Evolutionary conservation across 2,329 filamentous ascomycete genomes (phyloP).

Genomic region (Aspergillaceae sp.): DNA sequence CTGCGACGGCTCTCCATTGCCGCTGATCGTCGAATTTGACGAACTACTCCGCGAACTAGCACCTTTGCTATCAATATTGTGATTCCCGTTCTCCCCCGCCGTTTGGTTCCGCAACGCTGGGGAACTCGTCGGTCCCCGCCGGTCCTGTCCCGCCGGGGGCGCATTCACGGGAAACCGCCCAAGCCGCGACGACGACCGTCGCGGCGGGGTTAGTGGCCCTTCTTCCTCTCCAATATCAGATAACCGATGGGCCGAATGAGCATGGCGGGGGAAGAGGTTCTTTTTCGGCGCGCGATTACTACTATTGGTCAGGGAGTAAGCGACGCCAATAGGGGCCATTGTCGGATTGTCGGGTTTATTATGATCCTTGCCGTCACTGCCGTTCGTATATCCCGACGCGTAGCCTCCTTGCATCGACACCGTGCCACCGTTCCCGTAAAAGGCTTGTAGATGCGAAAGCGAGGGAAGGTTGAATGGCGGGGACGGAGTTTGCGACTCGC

Average conservation of each 20-base stretch:
- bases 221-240: slow-evolving; percentile 41
- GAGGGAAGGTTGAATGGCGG: slow-evolving; percentile 44
- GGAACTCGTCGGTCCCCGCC: slow-evolving; percentile 9
- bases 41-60: slow-evolving; percentile 26
- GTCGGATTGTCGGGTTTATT: not conserved
- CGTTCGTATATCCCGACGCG: not conserved
- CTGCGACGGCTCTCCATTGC: slow-evolving; percentile 8
- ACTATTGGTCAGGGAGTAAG: not conserved
- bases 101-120: slow-evolving; percentile 5
- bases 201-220: not conserved
- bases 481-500: slow-evolving; percentile 41
- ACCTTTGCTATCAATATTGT: not conserved
- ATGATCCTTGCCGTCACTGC: not conserved
- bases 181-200: slow-evolving; percentile 14
- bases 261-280: slow-evolving; percentile 22
- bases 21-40: slow-evolving; percentile 31
- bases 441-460: slow-evolving; percentile 34
- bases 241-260: slow-evolving; percentile 32
- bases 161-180: slow-evolving; percentile 5
- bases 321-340: slow-evolving; percentile 3
- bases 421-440: slow-evolving; percentile 17
- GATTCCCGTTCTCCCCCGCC: not conserved
- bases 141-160: not conserved
- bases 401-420: too few species aligned
- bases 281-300: slow-evolving; percentile 17